Evolutionary conservation across 306 rosid species (phyloP).

Genomic region (Cercis canadensis): DNA sequence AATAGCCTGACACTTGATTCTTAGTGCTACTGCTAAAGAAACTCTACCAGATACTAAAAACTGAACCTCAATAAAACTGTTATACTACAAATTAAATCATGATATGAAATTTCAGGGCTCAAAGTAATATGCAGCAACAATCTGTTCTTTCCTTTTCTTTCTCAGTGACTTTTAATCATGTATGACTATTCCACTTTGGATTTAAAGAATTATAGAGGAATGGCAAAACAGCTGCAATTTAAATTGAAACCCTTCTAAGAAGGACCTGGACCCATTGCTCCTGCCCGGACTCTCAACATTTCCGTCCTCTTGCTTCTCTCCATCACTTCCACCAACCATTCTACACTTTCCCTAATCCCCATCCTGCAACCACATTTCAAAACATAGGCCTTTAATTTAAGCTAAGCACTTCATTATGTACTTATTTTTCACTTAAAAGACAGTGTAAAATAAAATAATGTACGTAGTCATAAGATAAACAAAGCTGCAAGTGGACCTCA

Average conservation of each 20-base stretch:
- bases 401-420: not conserved
- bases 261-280: conserved; percentile 63
- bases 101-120: not conserved
- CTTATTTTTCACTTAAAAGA: not conserved
- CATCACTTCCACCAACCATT: conserved; percentile 97
- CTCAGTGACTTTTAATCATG: conserved; percentile 13
- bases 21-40: too few species aligned
- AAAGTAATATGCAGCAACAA: not conserved
- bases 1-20: too few species aligned
- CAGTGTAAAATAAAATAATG: not conserved
- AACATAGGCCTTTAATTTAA: conserved; percentile 8
- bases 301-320: conserved; percentile 98
- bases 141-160: conserved; percentile 7
- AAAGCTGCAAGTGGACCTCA: too few species aligned
- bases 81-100: too few species aligned
- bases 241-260: conserved; percentile 39
- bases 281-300: conserved; percentile 80
- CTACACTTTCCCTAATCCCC: conserved; percentile 88
- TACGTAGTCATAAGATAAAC: too few species aligned
- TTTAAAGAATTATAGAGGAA: conserved; percentile 46
- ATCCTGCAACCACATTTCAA: conserved; percentile 58
- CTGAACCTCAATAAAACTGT: too few species aligned
- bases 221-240: conserved; percentile 37
- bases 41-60: too few species aligned
- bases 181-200: conserved; percentile 41